These are phyloP conservation scores for Oryza meyeriana DNA, from an alignment of 176 grass and related monocot species.

Conservation along the genomic window DNA sequence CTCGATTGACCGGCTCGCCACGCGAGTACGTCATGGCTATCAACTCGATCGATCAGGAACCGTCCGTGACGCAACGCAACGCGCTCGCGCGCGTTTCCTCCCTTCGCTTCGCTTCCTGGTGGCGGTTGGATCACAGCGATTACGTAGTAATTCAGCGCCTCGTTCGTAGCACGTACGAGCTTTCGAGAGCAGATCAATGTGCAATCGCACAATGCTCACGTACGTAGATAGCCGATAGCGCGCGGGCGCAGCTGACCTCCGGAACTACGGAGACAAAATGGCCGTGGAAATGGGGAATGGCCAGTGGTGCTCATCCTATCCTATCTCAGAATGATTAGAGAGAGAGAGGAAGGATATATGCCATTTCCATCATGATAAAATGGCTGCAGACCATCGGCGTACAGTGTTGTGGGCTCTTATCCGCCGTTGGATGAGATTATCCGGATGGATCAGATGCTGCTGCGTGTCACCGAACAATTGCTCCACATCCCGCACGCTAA, in stretches of 20 bases:
- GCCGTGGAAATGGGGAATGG: not conserved
- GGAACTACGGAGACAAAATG: too few species aligned
- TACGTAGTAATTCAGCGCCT: not conserved
- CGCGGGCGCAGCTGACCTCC: not conserved
- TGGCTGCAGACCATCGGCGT: not conserved
- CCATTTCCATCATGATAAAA: not conserved
- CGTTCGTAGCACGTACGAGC: not conserved
- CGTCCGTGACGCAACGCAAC: not conserved
- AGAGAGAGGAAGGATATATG: not conserved
- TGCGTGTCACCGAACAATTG: too few species aligned
- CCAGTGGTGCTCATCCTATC: not conserved
- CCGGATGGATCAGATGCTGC: not conserved
- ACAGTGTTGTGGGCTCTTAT: not conserved
- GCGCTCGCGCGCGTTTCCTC: not conserved
- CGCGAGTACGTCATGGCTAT: not conserved
- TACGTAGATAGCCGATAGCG: not conserved
- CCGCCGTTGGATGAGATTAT: not conserved
- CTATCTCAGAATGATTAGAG: not conserved
- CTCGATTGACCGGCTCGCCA: not conserved
- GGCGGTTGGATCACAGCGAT: too few species aligned
- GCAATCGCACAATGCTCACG: not conserved
- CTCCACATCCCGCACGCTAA: too few species aligned
- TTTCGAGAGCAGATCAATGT: not conserved
- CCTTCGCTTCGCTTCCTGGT: too few species aligned
- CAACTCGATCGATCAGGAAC: slow-evolving; percentile 10